A percentile compares a stretch with the other conserved stretches of the same genome.
Evolutionary conservation across 306 rosid genomes (phyloP).

Genomic region (Adenanthera pavonina): DNA sequence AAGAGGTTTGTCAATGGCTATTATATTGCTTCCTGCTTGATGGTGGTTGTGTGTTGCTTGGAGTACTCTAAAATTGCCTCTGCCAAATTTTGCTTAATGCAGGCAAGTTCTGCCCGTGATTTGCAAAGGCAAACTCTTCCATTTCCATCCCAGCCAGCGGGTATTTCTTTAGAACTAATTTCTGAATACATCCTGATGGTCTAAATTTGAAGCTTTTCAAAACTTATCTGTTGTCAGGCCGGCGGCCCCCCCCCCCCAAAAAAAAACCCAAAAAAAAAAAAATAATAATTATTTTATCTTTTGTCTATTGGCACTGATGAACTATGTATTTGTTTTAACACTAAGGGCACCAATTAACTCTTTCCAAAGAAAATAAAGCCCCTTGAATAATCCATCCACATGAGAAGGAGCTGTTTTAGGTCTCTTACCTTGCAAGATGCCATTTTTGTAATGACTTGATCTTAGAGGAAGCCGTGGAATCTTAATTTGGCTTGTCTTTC

Average conservation of each 20-base stretch:
- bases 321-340: neutral
- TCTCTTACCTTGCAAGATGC: neutral
- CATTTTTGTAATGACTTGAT: neutral
- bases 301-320: neutral
- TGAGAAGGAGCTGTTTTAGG: neutral
- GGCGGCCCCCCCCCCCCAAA: too few species aligned
- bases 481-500: neutral
- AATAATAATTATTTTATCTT: neutral
- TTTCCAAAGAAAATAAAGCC: neutral
- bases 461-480: neutral
- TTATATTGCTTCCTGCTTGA: constrained; percentile 3
- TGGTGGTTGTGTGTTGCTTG: constrained; percentile 19
- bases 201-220: neutral
- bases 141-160: constrained; percentile 56
- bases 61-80: constrained; percentile 26
- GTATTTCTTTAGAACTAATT: constrained; percentile 45
- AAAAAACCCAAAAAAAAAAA: too few species aligned
- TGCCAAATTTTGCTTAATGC: constrained; percentile 36
- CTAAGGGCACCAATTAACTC: neutral
- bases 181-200: neutral
- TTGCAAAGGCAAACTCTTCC: constrained; percentile 62
- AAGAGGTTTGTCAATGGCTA: constrained; percentile 10
- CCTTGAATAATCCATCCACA: neutral
- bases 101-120: constrained; percentile 57
- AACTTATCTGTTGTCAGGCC: neutral